Evolutionary conservation across 2,329 filamentous ascomycete genomes (phyloP).

Genomic region (Hypoxylon sp.): DNA sequence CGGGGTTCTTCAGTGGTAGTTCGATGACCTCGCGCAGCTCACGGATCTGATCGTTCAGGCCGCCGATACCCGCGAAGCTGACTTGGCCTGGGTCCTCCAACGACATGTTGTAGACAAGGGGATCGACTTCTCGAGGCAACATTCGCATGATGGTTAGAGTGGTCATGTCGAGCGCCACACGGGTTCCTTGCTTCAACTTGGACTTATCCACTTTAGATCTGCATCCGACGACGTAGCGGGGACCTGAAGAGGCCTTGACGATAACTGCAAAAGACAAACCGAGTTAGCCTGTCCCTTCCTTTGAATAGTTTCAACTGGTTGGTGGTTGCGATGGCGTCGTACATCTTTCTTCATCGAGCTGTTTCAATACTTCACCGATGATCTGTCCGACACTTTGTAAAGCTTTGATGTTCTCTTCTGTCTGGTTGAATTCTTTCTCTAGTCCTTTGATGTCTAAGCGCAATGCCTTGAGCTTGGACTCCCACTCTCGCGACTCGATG

Average conservation of each 20-base stretch:
- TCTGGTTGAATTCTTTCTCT: constrained; percentile 95
- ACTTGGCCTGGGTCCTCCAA: constrained; percentile 97
- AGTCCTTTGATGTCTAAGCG: constrained; percentile 96
- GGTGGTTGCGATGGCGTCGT: constrained; percentile 58
- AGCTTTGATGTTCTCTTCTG: constrained; percentile 99
- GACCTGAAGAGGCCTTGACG: constrained; percentile 97
- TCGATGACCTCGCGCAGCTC: constrained; percentile 98
- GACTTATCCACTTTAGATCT: constrained; percentile 97
- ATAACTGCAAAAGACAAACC: constrained; percentile 75
- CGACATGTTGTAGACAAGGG: constrained; percentile 99
- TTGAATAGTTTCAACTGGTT: neutral
- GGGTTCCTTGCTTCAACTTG: constrained; percentile 98
- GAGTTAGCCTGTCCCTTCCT: constrained; percentile 11
- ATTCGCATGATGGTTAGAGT: constrained; percentile 99
- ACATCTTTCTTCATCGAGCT: constrained; percentile 99
- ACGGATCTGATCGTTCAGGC: constrained; percentile 97
- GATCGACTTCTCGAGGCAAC: constrained; percentile 98
- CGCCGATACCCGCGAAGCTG: constrained; percentile 97
- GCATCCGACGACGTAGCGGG: constrained; percentile 97
- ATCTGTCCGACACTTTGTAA: constrained; percentile 99
- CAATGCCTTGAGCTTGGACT: constrained; percentile 94
- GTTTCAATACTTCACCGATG: constrained; percentile 98
- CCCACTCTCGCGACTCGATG: constrained; percentile 97
- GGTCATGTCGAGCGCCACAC: constrained; percentile 98
- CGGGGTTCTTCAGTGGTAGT: constrained; percentile 97